Conservation (phyloP, 108 stramenopile genomes). For the Seminavis robusta region DNA sequence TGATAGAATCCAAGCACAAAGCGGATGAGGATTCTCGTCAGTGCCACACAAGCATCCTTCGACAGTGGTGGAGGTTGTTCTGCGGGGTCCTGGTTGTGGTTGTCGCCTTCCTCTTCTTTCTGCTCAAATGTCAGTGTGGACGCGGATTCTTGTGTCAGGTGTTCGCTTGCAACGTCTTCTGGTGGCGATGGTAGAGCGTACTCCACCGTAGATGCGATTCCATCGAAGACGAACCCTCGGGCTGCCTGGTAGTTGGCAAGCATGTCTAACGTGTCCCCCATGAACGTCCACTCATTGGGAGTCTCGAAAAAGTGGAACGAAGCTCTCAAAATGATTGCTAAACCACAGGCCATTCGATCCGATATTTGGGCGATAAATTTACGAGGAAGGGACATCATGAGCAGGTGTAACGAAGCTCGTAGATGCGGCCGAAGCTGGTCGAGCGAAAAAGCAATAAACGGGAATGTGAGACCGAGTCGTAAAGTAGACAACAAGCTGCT, state of each 20-base stretch:
- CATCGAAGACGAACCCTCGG: conserved; percentile 74
- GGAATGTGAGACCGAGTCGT: no score
- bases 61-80: conserved; percentile 27
- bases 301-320: conserved; percentile 56
- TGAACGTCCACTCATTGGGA: conserved; percentile 66
- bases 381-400: conserved; percentile 35
- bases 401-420: conserved; percentile 40
- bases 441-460: background rate
- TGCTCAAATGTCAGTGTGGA: no score
- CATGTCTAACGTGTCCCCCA: conserved; percentile 56
- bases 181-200: conserved; percentile 56
- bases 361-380: conserved; percentile 50
- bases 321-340: conserved; percentile 69
- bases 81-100: no score
- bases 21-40: conserved; percentile 55
- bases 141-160: no score
- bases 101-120: no score
- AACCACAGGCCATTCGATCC: conserved; percentile 74
- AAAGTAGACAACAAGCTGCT: background rate
- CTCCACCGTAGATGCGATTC: conserved; percentile 74
- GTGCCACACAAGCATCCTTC: conserved; percentile 34
- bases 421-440: conserved; percentile 49
- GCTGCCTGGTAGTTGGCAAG: conserved; percentile 50
- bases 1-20: conserved; percentile 64
- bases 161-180: no score